Base-by-base conservation (phyloP, 202 grass and related monocot species). In the Schoenoplectus triqueter region DNA sequence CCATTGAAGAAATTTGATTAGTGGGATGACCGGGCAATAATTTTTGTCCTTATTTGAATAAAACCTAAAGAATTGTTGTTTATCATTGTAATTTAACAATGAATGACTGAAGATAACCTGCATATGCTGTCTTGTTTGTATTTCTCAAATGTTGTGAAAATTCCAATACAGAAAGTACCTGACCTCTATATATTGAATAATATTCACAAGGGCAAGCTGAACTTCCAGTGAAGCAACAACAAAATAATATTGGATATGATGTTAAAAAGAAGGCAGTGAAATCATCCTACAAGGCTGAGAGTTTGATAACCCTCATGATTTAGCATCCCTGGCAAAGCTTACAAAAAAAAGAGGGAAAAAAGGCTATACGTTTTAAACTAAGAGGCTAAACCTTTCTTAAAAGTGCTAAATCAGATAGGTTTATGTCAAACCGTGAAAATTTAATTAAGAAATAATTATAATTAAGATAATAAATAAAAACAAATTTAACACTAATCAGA, bases 21-120 rank as follows among this genome's bases (percentile, higher is more conserved):
- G 74, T 57, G 74, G 74, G 74, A 78, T 78, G 74, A 78, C 74
- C 54, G 18, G 21, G 22, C 6, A 77, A 57, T 42, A 61, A 59
- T 18, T 8, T 31, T 78, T 22, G 60, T 59, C 60, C 1, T 41
- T 78, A 21, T 60, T 78, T 60, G 11, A 78, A 60, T 60, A 61
- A 78, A 52, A 52, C 5, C 11, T 42, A 60, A 78, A 60, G 21
- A 15, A 15, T 44, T 78, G 6, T 78, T 78, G 1, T 14, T 55
- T 55, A 54, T 59, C 14, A n/a, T 61, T 42, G 7, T 15, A 17
- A 2, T 78, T 39, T 13, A 56, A 60, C n/a, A 74, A 52, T 49
- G 74, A 78, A 78, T 59, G 14, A 41, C 22, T 10, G 6, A 57
- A 78, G 6, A 6, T 41, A 5, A 5, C 6, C 11, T 78, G 14